Evolutionary conservation across 495 filamentous ascomycete genomes (phyloP).

Genomic region (Tetracladium marchalianum): DNA sequence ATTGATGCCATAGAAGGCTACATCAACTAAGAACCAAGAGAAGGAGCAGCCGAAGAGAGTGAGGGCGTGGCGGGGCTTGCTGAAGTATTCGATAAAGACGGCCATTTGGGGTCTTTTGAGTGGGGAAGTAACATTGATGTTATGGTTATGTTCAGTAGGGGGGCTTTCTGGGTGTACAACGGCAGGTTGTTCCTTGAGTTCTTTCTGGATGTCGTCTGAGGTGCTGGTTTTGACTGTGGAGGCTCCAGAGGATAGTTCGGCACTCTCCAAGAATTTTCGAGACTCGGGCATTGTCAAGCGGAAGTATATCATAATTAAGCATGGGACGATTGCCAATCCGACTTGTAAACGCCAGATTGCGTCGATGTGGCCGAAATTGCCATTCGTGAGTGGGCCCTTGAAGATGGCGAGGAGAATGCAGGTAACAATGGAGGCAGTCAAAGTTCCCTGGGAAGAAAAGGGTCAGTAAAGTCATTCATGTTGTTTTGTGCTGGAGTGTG

Average conservation of each 20-base stretch:
- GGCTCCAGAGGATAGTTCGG: conserved; percentile 36
- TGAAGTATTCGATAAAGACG: conserved; percentile 54
- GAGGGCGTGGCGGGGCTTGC: conserved; percentile 58
- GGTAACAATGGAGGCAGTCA: conserved; percentile 57
- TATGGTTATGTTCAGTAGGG: conserved; percentile 29
- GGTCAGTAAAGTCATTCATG: conserved; percentile 28
- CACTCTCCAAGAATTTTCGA: conserved; percentile 64
- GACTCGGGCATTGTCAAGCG: conserved; percentile 70
- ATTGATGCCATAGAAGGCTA: conserved; percentile 15
- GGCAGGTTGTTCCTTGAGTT: conserved; percentile 8
- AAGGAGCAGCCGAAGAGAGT: conserved; percentile 68
- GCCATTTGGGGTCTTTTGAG: conserved; percentile 44
- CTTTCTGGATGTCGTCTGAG: conserved; percentile 2
- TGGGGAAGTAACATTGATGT: conserved; percentile 48
- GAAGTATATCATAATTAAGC: conserved; percentile 61
- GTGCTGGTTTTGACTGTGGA: conserved; percentile 32
- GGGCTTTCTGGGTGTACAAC: conserved; percentile 29
- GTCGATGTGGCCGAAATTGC: conserved; percentile 45
- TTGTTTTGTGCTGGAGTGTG: too few species aligned
- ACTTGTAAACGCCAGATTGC: conserved; percentile 74
- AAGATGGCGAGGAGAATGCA: conserved; percentile 61
- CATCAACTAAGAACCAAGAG: conserved; percentile 60
- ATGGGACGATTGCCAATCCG: conserved; percentile 65
- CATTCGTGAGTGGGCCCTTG: conserved; percentile 46
- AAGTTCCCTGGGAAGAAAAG: conserved; percentile 38